Base-by-base conservation (phyloP, 2,329 filamentous ascomycete species). In the Penicillium sp. region DNA sequence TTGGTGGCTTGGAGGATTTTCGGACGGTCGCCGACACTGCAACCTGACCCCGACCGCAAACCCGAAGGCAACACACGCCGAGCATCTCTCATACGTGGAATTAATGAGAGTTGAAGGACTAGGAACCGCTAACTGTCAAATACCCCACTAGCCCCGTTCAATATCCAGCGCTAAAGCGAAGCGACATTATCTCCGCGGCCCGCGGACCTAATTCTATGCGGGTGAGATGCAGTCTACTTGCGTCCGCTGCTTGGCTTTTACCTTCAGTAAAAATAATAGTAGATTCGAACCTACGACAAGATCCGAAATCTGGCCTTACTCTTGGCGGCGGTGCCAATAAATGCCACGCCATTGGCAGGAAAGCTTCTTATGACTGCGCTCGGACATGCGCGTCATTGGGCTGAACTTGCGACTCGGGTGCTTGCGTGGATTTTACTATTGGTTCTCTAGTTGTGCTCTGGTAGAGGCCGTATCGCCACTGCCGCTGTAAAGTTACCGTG, bases 21-120 rank as follows among this genome's bases (percentile, higher is more conserved):
- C 58, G 57, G 59, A 58, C 11, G 29, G 49, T 60, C 54, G 16
- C 55, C 60, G 59, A 59, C 34, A 5, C 3, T 13, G 38, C 16
- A 10, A 46, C 10, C 13, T 36, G 45, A n/a, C 22, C 16, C 14
- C 36, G 16, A 24, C 6, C 14, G 6, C 34, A 36, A 36, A n/a
- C 34, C 31, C 31, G 31, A 34, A 34, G 31, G 13, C 31, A 34
- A 34, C 8, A 11, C 13, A 34, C 10, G 31, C 31, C 31, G 31
- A 27, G 24, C 24, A 27, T 8, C 24, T 27, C 24, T 27, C 24
- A 27, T 27, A 27, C 24, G 24, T 27, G 24, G 24, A 27, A 27
- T 27, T 8, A 27, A 8, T 6, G 24, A 4, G 24, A 27, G 24
- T 4, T 27, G 24, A 27, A 6, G 24, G 24, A 6, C 24, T 27